These are phyloP conservation scores for Neoconidiobolus thromboides DNA, from an alignment of 371 early-diverging fungal species.

Conservation along the genomic window DNA sequence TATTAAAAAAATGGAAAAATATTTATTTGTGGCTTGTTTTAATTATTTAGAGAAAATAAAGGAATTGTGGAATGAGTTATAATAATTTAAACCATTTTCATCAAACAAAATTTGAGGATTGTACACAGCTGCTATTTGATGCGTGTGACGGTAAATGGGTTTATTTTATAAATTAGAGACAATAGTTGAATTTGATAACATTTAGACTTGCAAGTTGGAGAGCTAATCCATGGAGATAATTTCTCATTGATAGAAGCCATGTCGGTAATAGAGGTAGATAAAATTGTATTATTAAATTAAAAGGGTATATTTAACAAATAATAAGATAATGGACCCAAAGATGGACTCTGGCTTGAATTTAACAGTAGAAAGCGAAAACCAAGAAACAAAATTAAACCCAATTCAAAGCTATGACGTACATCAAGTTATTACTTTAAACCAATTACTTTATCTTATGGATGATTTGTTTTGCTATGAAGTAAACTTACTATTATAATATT, in stretches of 20 bases:
- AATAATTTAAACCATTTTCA: too few relatives aligned
- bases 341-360: slow-evolving; percentile 56
- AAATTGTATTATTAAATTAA: neutral
- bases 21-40: too few relatives aligned
- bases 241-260: slow-evolving; percentile 55
- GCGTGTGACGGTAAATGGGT: too few relatives aligned
- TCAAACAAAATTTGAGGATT: too few relatives aligned
- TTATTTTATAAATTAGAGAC: too few relatives aligned
- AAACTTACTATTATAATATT: slow-evolving; percentile 3
- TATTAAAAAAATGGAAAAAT: too few relatives aligned
- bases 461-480: slow-evolving; percentile 37
- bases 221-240: slow-evolving; percentile 31
- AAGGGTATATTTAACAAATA: neutral
- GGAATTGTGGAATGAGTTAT: too few relatives aligned
- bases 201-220: slow-evolving; percentile 38
- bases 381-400: slow-evolving; percentile 11
- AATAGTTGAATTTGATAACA: too few relatives aligned
- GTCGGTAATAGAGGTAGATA: slow-evolving; percentile 47
- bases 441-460: slow-evolving; percentile 46
- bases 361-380: neutral
- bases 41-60: too few relatives aligned
- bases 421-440: slow-evolving; percentile 15
- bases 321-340: slow-evolving; percentile 58
- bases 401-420: slow-evolving; percentile 19
- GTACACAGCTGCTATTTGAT: too few relatives aligned